Evolutionary conservation across 371 early-diverging fungal genomes (phyloP), one percentile per base, ranked within the genome.

Genomic region (Apophysomyces trapeziformis): DNA sequence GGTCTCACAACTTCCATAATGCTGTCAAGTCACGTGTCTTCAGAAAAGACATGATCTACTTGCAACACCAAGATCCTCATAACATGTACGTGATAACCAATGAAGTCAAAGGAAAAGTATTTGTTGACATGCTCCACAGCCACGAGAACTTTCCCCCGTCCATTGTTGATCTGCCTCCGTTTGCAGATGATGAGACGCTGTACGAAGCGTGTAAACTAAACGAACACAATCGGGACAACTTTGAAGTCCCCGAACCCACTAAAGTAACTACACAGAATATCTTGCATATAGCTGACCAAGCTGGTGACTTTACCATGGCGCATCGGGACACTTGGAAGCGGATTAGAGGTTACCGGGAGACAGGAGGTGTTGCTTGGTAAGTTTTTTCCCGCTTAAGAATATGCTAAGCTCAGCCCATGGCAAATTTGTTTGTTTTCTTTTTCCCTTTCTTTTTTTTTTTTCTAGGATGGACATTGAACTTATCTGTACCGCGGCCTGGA

Each of bases 1-100:
- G 81, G 81, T 80, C 81, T 6, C 75, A 76, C 63, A 78, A 78
- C 26, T 80, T 80, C 65, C 72, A 74, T 13, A 80, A 80, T 64
- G 81, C 81, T 9, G 66, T 80, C 18, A 74, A 80, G 46, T 78
- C 81, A 5, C 72, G 63, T 47, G 74, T 63, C 0, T 80, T 80
- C 58, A 39, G 71, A 59, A 71, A 78, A 38, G 71, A 69, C 26
- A 61, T 69, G 5, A 80, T 80, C 35, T 80, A 80, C 66, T 56
- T 74, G 5, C 81, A 80, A 58, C 68, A 71, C 39, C 81, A 80
- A 57, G 69, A 66, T 44, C 68, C 61, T 4, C 81, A 80, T 36
- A 76, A 78, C 43, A 78, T 80, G 80, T 77, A 72, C 16, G 32
- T 18, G 44, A 37, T 11, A 7, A 18, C 9, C 7, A 5, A 8